Evolutionary conservation across 352 stramenopile species (phyloP), one percentile per base, ranked within the genome.

Genomic region (Phytophthora multivora): DNA sequence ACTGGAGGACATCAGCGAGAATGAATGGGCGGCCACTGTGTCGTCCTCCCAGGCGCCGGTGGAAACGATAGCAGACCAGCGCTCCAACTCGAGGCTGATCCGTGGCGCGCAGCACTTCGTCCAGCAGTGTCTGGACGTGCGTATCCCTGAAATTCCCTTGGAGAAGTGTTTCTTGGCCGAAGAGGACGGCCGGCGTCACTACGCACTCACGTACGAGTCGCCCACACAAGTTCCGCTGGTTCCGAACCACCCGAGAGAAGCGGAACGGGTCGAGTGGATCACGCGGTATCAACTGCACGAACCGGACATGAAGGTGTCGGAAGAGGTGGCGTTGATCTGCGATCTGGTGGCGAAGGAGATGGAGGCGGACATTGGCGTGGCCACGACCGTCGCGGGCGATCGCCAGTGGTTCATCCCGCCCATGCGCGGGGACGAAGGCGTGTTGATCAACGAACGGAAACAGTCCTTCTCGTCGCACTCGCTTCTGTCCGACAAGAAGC

Each of bases 91-190:
- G 54, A 40, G 35, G 21, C 7, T 70, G 10, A 66, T 49, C 40
- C 51, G 58, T 13, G 51, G 51, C 0, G 69, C 62, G 3, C 74
- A 83, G 38, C 48, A 75, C 30, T 67, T 88, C 31, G 73, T 83
- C 10, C 75, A 88, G 46, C 75, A 86, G 42, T 88, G 79, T 35
- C 73, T 86, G 23, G 76, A 88, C 31, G 70, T 86, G 16, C 51
- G 64, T 0, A 57, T 88, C 12, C 33, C 60, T 0, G 76, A 88
- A 40, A 41, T 79, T 5, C 62, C 71, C 4, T 30, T 86, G 30
- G 51, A 73, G 0, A 47, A 66, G 16, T 88, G 79, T 13, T 13
- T 71, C 15, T 60, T 88, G 35, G 71, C 79, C 3, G 79, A 88
- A 49, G 47, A 51, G 11, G 64, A 80, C 21, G 76, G 79, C 13